phyloP scores from a whole-genome alignment of 352 stramenopile genomes.

The Phytophthora palmivora region DNA sequence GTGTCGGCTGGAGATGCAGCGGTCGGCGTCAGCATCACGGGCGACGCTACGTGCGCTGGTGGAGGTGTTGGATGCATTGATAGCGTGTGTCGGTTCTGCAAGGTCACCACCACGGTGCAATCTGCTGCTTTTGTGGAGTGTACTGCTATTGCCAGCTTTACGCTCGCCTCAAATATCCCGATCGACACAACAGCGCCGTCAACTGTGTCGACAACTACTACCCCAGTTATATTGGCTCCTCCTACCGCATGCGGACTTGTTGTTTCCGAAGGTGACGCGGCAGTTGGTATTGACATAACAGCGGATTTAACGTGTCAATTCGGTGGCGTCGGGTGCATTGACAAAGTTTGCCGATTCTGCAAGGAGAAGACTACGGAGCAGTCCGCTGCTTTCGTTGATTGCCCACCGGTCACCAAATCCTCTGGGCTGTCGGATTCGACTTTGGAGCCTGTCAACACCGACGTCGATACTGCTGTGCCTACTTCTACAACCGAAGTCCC shows the following conservation, averaged over 20 bases:
- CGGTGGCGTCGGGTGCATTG: slow-evolving; percentile 43
- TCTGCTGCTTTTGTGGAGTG: slow-evolving; percentile 36
- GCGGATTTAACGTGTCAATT: slow-evolving; percentile 28
- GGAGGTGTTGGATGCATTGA: slow-evolving; percentile 47
- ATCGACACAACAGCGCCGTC: slow-evolving; percentile 1
- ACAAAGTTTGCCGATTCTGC: slow-evolving; percentile 47
- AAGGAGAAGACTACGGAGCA: slow-evolving; percentile 25
- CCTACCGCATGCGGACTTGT: slow-evolving; percentile 7
- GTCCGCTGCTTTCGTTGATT: slow-evolving; percentile 27
- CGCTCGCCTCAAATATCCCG: neutral
- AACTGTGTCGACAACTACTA: neutral
- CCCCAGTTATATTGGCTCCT: slow-evolving; percentile 1
- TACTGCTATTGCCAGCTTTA: slow-evolving; percentile 17
- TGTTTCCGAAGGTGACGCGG: slow-evolving; percentile 33
- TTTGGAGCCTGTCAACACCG: neutral
- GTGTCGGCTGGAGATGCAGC: slow-evolving; percentile 35
- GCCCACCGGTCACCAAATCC: slow-evolving; percentile 2
- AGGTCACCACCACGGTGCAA: slow-evolving; percentile 29
- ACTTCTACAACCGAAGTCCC: no score
- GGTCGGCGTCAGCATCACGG: slow-evolving; percentile 39
- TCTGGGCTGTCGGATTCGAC: neutral
- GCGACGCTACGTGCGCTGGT: slow-evolving; percentile 27
- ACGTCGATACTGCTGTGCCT: no score
- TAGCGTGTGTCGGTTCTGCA: slow-evolving; percentile 48
- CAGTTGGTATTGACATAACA: slow-evolving; percentile 35